phyloP scores from a whole-genome alignment of 306 rosid species.

The Begonia masoniana region DNA sequence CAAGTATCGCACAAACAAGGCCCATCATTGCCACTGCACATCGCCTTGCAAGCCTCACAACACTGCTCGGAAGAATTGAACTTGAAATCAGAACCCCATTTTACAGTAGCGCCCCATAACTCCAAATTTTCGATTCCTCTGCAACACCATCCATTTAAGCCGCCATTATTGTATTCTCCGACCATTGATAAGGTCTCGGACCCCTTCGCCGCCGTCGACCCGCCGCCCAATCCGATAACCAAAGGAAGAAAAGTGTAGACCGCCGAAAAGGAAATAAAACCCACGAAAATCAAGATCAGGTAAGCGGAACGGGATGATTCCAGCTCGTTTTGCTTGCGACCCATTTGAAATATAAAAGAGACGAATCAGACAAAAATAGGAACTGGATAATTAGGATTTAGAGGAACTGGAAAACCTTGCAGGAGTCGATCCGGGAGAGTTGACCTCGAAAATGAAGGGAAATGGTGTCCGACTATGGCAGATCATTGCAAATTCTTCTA shows the following conservation, averaged over 20 bases:
- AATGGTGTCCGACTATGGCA: neutral
- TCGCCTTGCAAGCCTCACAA: slow-evolving; percentile 73
- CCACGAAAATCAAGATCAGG: slow-evolving; percentile 26
- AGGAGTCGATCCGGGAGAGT: slow-evolving; percentile 14
- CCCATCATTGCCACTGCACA: slow-evolving; percentile 85
- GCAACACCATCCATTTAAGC: slow-evolving; percentile 32
- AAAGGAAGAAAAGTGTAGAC: slow-evolving; percentile 46
- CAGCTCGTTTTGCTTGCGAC: slow-evolving; percentile 43
- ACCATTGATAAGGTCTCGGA: slow-evolving; percentile 13
- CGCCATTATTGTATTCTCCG: slow-evolving; percentile 10
- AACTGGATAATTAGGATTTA: slow-evolving; percentile 9
- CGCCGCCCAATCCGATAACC: slow-evolving; percentile 17
- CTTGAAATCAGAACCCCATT: slow-evolving; percentile 90
- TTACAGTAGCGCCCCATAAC: slow-evolving; percentile 88
- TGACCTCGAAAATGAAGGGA: slow-evolving; percentile 21
- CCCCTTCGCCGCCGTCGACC: slow-evolving; percentile 10
- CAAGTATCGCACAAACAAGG: slow-evolving; percentile 86
- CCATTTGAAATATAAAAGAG: slow-evolving; percentile 34
- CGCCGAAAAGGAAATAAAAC: slow-evolving; percentile 40
- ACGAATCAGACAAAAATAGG: slow-evolving; percentile 19
- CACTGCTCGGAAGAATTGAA: slow-evolving; percentile 57
- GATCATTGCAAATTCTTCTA: neutral
- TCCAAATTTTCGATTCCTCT: slow-evolving; percentile 69
- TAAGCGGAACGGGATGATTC: slow-evolving; percentile 23
- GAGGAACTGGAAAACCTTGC: neutral